Evolutionary conservation across 129 eudicot genomes (phyloP).

Genomic region (Flaveria sonorensis): DNA sequence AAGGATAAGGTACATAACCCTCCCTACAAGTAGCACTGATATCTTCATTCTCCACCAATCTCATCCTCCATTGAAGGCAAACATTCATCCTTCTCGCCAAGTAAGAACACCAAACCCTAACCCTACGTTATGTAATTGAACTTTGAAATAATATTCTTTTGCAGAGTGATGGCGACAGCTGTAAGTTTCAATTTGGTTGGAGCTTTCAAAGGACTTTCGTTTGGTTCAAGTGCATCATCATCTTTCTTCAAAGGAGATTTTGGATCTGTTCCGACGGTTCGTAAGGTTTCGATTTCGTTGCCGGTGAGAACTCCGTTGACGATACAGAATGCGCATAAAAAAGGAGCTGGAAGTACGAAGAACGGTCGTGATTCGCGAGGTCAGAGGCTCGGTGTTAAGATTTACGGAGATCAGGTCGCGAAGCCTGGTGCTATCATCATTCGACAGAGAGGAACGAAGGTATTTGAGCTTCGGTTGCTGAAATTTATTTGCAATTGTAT

Average conservation of each 20-base stretch:
- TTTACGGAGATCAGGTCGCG: constrained; percentile 88
- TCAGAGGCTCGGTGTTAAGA: constrained; percentile 92
- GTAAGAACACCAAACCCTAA: constrained; percentile 44
- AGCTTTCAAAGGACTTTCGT: constrained; percentile 78
- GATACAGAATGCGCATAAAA: constrained; percentile 88
- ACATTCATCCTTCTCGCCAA: constrained; percentile 27
- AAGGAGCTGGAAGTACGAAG: constrained; percentile 99
- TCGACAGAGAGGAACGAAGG: constrained; percentile 98
- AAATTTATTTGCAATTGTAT: constrained; percentile 13
- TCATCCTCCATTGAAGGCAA: constrained; percentile 29
- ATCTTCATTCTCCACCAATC: constrained; percentile 12
- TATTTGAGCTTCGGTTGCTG: constrained; percentile 11
- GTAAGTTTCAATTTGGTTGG: constrained; percentile 60
- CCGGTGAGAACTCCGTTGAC: constrained; percentile 60
- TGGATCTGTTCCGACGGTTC: constrained; percentile 45
- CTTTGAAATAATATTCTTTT: constrained; percentile 10
- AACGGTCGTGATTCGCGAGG: constrained; percentile 92
- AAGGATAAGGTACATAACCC: constrained; percentile 34
- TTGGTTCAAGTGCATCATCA: constrained; percentile 71
- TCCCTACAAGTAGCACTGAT: not conserved
- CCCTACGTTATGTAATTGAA: not conserved
- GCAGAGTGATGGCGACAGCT: constrained; percentile 55
- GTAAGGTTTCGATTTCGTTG: constrained; percentile 37
- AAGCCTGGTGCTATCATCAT: constrained; percentile 91
- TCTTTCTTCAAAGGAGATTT: constrained; percentile 61